Conservation (phyloP, 441 rosid species). For the Cnidoscolus chayamansa region DNA sequence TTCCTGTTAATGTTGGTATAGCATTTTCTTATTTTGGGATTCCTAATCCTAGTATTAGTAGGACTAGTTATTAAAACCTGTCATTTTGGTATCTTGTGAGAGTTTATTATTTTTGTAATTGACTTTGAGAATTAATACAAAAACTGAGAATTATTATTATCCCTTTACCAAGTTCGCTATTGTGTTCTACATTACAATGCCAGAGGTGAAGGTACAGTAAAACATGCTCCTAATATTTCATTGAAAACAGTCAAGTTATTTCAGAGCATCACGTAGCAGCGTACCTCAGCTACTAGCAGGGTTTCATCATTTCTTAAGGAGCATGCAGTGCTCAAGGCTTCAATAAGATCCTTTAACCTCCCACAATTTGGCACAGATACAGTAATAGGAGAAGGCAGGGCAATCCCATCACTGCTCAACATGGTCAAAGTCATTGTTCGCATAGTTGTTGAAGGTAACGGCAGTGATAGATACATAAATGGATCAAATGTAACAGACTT, state of each 20-base stretch:
- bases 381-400: constrained; percentile 42
- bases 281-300: constrained; percentile 61
- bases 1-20: no score
- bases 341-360: constrained; percentile 52
- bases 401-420: constrained; percentile 45
- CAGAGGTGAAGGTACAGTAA: neutral
- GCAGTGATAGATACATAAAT: constrained; percentile 64
- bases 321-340: constrained; percentile 47
- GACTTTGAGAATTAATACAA: no score
- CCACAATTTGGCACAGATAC: constrained; percentile 57
- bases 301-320: constrained; percentile 48
- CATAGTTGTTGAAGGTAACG: constrained; percentile 61
- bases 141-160: no score
- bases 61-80: no score
- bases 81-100: no score
- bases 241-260: neutral
- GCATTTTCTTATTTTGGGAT: no score
- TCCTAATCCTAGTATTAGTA: no score
- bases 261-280: constrained; percentile 12
- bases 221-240: constrained; percentile 6
- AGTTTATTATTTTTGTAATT: no score
- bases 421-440: constrained; percentile 61
- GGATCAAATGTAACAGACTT: constrained; percentile 73
- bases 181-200: neutral
- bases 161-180: no score